Conservation (phyloP, 306 rosid species). For the Vigna reflexopilosa region DNA sequence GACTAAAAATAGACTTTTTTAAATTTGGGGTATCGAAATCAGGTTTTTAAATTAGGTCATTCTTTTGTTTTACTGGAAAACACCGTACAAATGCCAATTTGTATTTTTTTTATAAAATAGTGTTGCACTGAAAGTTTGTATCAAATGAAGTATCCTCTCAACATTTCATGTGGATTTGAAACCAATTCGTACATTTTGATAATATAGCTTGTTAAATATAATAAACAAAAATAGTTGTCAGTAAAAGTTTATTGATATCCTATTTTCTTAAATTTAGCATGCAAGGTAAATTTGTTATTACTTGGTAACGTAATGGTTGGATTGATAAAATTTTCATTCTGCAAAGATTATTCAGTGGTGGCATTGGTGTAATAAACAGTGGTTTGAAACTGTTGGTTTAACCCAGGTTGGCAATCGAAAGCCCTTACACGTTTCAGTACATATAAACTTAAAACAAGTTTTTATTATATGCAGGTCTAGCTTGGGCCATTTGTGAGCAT, state of each 20-base stretch:
- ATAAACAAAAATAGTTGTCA: neutral
- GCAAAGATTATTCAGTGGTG: conserved; percentile 18
- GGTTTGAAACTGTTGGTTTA: conserved; percentile 25
- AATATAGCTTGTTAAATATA: conserved; percentile 11
- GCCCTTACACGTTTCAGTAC: neutral
- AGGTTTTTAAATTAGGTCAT: too few relatives aligned
- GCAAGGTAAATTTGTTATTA: conserved; percentile 21
- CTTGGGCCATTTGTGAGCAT: conserved; percentile 99
- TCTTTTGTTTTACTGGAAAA: too few relatives aligned
- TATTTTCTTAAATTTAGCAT: conserved; percentile 29
- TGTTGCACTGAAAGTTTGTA: conserved; percentile 17
- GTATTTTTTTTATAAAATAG: conserved; percentile 11
- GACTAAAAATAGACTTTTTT: too few relatives aligned
- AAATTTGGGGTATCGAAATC: too few relatives aligned
- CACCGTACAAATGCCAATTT: neutral
- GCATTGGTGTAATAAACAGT: conserved; percentile 31
- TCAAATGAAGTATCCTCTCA: conserved; percentile 7
- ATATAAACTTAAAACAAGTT: conserved; percentile 25
- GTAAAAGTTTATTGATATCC: conserved; percentile 12
- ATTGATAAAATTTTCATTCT: conserved; percentile 36
- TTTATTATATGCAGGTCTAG: conserved; percentile 73
- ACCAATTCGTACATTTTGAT: conserved; percentile 10
- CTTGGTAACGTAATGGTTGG: conserved; percentile 26
- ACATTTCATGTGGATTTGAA: neutral
- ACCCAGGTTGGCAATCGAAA: neutral